phyloP scores from a whole-genome alignment of 164 flowering plant species.

The Piper betle region DNA sequence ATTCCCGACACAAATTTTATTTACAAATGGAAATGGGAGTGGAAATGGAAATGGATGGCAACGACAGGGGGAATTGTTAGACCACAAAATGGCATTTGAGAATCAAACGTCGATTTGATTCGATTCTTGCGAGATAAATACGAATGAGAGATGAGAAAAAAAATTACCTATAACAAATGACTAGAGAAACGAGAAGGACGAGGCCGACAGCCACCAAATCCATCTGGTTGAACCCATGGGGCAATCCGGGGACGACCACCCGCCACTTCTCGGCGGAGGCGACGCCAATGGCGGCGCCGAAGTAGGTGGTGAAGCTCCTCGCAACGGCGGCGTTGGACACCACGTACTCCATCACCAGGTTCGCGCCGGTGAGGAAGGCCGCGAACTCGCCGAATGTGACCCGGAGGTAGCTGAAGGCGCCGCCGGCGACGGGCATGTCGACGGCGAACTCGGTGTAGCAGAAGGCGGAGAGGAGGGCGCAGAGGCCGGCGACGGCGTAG shows the following conservation, averaged over 20 bases:
- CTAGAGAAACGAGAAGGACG: constrained; percentile 30
- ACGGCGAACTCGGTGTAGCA: constrained; percentile 42
- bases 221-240: constrained; percentile 45
- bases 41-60: neutral
- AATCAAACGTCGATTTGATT: no score
- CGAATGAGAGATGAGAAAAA: neutral
- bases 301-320: constrained; percentile 52
- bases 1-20: no score
- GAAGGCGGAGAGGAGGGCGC: constrained; percentile 29
- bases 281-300: constrained; percentile 38
- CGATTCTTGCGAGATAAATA: no score
- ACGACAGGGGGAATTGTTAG: constrained; percentile 14
- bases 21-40: no score
- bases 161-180: constrained; percentile 33
- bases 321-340: constrained; percentile 75
- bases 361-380: constrained; percentile 59
- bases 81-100: no score
- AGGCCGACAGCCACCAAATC: constrained; percentile 53
- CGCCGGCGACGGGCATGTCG: constrained; percentile 18
- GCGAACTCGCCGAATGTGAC: constrained; percentile 40
- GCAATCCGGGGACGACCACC: constrained; percentile 25
- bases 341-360: constrained; percentile 67
- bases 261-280: constrained; percentile 36
- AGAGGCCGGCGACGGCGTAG: constrained; percentile 24
- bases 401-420: no score